Base-by-base conservation (phyloP, 2,329 filamentous ascomycete species). In the Bipolaris victoriae region DNA sequence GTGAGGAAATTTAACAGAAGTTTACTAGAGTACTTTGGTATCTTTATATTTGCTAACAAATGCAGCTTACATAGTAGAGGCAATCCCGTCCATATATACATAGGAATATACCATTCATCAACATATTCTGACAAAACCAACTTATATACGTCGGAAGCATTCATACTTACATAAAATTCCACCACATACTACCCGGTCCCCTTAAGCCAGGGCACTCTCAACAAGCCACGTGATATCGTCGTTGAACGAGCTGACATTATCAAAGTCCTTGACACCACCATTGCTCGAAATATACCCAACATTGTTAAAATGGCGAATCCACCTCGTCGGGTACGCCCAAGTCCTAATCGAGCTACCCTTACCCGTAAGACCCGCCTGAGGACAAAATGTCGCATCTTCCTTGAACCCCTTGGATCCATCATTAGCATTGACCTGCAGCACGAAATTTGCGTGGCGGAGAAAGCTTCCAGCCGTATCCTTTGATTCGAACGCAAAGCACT, bases 341-440 rank as follows among this genome's bases (percentile, higher is more conserved):
- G 84, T 78, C 4, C 83, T 78, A 31, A 88, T 77, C 0, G 84
- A 81, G 60, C 59, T 81, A 6, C 83, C 84, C 41, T 78, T 67
- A 4, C 83, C 82, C 61, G 72, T 83, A 20, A 88, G 73, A 0
- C 81, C 82, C 0, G 79, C 56, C 69, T 83, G 78, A 0, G 84
- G 78, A 67, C 86, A 88, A 73, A 88, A 88, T 0, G 86, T 88
- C 7, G 86, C 84, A 46, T 88, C 86, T 63, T 88, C 85, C 3
- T 74, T 36, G 73, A 88, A 87, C 49, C 77, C 73, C 77, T 87
- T 86, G 53, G 77, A 78, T 52, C 80, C 80, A 59, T 88, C 86
- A 60, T 82, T 81, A 55, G 80, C 78, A 40, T 77, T 71, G 44
- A 88, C 62, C 33, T 71, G 45, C 0, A 88, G 81, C 26, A 20